phyloP scores from a whole-genome alignment of 257 asterid genomes.

The Striga asiatica region DNA sequence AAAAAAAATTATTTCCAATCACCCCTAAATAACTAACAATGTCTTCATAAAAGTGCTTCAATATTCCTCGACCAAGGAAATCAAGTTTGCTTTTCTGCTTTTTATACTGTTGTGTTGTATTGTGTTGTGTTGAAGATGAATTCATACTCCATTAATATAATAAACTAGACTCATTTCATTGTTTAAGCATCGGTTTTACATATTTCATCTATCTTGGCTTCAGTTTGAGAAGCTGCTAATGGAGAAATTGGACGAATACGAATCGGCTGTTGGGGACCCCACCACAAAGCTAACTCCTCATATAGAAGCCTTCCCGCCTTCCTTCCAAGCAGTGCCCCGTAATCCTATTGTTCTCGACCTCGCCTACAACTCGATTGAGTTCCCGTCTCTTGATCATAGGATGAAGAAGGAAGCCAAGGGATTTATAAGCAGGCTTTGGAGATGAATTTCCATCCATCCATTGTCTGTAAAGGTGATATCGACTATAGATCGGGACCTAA shows the following conservation, averaged over 20 bases:
- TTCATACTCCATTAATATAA: not conserved
- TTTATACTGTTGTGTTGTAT: too few species aligned
- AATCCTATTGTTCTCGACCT: constrained; percentile 55
- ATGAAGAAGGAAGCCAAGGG: constrained; percentile 89
- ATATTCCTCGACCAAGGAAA: too few species aligned
- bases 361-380: constrained; percentile 58
- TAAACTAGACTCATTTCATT: too few species aligned
- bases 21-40: too few species aligned
- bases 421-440: constrained; percentile 74
- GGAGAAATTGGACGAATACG: constrained; percentile 68
- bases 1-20: too few species aligned
- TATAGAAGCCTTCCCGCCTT: constrained; percentile 45
- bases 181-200: not conserved
- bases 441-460: constrained; percentile 26
- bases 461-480: not conserved
- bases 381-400: constrained; percentile 73
- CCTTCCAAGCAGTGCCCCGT: constrained; percentile 43
- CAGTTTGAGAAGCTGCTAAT: constrained; percentile 60
- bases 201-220: constrained; percentile 6
- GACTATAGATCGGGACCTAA: too few species aligned
- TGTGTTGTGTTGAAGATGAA: not conserved
- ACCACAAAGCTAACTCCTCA: constrained; percentile 34
- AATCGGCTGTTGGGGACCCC: constrained; percentile 77
- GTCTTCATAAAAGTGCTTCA: too few species aligned
- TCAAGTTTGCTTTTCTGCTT: too few species aligned